Base-by-base conservation (phyloP, 2,329 filamentous ascomycete species). In the Trichophyton schoenleinii region DNA sequence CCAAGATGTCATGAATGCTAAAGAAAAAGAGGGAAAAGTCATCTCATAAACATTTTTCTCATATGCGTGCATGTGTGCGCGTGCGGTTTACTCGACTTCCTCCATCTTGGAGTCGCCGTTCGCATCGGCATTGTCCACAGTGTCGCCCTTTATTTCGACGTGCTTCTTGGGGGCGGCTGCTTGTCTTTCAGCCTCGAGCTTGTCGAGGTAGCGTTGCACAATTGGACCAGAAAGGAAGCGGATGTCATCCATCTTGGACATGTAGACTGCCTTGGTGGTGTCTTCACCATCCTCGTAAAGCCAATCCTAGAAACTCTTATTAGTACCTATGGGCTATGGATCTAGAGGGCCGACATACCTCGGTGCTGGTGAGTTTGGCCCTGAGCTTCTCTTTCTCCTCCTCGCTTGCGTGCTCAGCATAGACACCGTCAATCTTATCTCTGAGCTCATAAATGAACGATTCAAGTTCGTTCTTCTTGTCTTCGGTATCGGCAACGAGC, bases 381-480 rank as follows among this genome's bases (percentile, higher is more conserved):
- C 85, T 87, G 67, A 97, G 81, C 77, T 87, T 90, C 49, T 85
- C 78, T 83, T 96, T 96, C 84, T 97, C 92, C 57, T 95, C 89
- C 3, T 96, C 91, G 70, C 80, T 94, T 65, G 89, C 87, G 66
- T 96, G 91, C 58, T 95, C 89, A 66, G 90, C 80, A 74, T 95
- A 96, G 68, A 90, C 83, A 70, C 95, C 91, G 67, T 96, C 90
- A 59, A 97, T 84, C 85, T 96, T 96, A 78, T 90, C 90, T 69
- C 92, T 88, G 73, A 96, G 83, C 71, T 97, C 91, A 78, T 99
- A 99, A 78, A 97, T 96, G 78, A 87, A 95, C 25, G 89, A 86
- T 82, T 99, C 94, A 60, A 99, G 88, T 79, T 97, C 92, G 80
- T 99, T 99, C 89, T 97, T 99, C 85, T 95, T 95, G 81, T 97